Conservation (phyloP, 345 rosid species). For the Eucalyptus urophylla region DNA sequence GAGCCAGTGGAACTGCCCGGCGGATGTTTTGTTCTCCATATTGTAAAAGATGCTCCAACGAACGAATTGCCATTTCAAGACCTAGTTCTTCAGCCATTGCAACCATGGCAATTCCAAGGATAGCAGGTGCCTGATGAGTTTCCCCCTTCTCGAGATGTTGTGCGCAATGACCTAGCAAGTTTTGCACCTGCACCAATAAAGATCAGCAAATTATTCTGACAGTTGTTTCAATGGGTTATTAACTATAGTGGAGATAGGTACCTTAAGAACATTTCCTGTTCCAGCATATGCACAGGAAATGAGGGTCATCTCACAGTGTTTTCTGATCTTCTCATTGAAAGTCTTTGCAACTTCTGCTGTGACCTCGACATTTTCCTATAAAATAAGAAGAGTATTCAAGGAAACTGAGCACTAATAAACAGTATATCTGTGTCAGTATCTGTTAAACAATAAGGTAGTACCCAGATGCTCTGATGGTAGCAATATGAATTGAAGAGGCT, state of each 20-base stretch:
- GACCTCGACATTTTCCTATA: slow-evolving; percentile 87
- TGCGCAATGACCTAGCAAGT: slow-evolving; percentile 81
- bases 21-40: slow-evolving; percentile 91
- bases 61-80: slow-evolving; percentile 91
- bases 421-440: neutral
- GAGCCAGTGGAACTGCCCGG: slow-evolving; percentile 91
- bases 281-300: slow-evolving; percentile 98
- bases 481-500: neutral
- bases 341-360: slow-evolving; percentile 95
- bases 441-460: neutral
- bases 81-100: slow-evolving; percentile 99
- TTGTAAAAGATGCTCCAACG: slow-evolving; percentile 86
- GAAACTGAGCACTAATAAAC: neutral
- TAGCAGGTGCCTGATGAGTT: slow-evolving; percentile 89
- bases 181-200: slow-evolving; percentile 53
- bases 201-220: neutral
- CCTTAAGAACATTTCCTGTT: slow-evolving; percentile 98
- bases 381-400: neutral
- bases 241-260: slow-evolving; percentile 4
- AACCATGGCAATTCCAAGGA: slow-evolving; percentile 96
- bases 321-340: slow-evolving; percentile 82
- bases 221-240: neutral
- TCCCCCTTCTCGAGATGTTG: slow-evolving; percentile 86
- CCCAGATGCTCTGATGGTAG: neutral
- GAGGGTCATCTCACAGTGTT: slow-evolving; percentile 83